These are phyloP conservation scores for Isabelozyma heimii DNA, from an alignment of 805 yeast genomes.

Conservation along the genomic window DNA sequence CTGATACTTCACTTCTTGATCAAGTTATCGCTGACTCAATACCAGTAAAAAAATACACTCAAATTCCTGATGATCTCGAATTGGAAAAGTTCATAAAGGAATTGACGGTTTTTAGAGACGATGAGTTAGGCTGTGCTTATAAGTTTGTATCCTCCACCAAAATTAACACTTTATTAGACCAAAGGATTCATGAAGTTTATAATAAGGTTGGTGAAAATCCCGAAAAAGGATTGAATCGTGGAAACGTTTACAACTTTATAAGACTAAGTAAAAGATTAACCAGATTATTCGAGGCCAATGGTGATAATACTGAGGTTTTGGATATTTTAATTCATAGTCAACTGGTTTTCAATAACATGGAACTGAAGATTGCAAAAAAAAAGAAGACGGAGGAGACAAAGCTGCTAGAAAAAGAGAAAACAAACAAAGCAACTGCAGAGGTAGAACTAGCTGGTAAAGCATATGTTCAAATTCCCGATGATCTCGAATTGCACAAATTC, in stretches of 20 bases:
- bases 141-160: slow-evolving; percentile 6
- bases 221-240: slow-evolving; percentile 6
- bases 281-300: slow-evolving; percentile 45
- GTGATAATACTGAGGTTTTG: slow-evolving; percentile 56
- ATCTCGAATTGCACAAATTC: slow-evolving; percentile 13
- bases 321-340: slow-evolving; percentile 56
- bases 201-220: slow-evolving; percentile 8
- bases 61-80: slow-evolving; percentile 17
- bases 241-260: slow-evolving; percentile 10
- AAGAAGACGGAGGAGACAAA: background rate
- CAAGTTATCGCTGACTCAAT: background rate
- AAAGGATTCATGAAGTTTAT: slow-evolving; percentile 11
- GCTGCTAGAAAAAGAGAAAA: background rate
- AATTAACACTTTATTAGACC: slow-evolving; percentile 11
- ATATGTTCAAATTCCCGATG: slow-evolving; percentile 17
- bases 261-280: slow-evolving; percentile 13
- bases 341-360: slow-evolving; percentile 43
- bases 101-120: background rate
- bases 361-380: slow-evolving; percentile 13
- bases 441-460: background rate
- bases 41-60: slow-evolving; percentile 5
- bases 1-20: slow-evolving; percentile 49
- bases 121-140: slow-evolving; percentile 4
- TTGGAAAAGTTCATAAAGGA: slow-evolving; percentile 7
- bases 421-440: background rate